Percentiles rank a stretch among this genome's conserved stretches.
phyloP scores from a whole-genome alignment of 306 rosid genomes.

The Aeschynomene evenia region DNA sequence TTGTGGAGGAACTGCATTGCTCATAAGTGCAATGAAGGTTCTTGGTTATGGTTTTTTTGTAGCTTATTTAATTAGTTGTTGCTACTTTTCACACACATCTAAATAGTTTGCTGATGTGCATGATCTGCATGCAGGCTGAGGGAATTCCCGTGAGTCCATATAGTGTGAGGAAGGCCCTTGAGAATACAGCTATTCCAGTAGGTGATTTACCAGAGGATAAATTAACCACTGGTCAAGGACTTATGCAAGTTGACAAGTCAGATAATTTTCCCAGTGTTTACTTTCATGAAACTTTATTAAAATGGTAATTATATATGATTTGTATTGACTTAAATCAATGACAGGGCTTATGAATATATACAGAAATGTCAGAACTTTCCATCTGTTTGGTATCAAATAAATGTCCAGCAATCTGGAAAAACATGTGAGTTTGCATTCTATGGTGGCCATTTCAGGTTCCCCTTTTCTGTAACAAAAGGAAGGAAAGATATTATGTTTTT shows the following conservation, averaged over 20 bases:
- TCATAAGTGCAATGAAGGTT: constrained; percentile 97
- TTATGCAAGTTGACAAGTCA: constrained; percentile 98
- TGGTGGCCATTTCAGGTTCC: constrained; percentile 7
- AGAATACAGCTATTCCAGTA: constrained; percentile 74
- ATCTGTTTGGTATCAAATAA: constrained; percentile 69
- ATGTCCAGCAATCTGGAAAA: constrained; percentile 75
- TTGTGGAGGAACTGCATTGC: constrained; percentile 92
- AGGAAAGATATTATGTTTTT: constrained; percentile 2
- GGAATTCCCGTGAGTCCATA: constrained; percentile 89
- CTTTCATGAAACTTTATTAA: constrained; percentile 17
- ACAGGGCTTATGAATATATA: constrained; percentile 90
- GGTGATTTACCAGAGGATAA: constrained; percentile 83
- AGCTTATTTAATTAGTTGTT: constrained; percentile 26
- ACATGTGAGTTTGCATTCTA: constrained; percentile 61
- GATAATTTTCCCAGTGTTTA: constrained; percentile 35
- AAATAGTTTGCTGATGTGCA: constrained; percentile 27
- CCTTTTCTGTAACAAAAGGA: constrained; percentile 4
- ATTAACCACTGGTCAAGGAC: constrained; percentile 90
- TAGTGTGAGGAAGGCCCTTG: constrained; percentile 84
- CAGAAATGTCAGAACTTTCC: constrained; percentile 63
- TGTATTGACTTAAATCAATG: constrained; percentile 24
- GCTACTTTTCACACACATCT: constrained; percentile 11
- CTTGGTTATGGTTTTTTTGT: constrained; percentile 23
- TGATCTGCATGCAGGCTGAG: constrained; percentile 67
- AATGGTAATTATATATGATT: constrained; percentile 20